phyloP scores from a whole-genome alignment of 768 basidiomycete genomes.

The Mycena galericulata region DNA sequence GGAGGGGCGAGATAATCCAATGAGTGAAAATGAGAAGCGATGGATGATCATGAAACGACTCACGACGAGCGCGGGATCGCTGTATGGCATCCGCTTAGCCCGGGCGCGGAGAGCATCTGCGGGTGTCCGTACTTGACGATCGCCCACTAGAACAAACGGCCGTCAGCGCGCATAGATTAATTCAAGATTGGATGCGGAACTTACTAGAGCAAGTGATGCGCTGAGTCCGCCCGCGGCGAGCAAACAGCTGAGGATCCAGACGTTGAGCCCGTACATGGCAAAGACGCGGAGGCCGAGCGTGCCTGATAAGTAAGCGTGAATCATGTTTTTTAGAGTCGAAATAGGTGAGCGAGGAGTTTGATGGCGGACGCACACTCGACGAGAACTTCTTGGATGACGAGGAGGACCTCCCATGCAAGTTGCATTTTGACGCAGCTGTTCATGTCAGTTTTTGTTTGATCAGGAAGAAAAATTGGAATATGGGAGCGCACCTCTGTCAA shows the following conservation, averaged over 20 bases:
- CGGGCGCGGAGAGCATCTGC: constrained; percentile 17
- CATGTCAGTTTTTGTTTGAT: too few species aligned
- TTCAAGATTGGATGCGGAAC: background rate
- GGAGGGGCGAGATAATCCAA: background rate
- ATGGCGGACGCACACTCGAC: constrained; percentile 22
- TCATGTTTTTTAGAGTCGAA: too few species aligned
- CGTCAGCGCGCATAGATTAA: too few species aligned
- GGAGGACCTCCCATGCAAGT: constrained; percentile 7
- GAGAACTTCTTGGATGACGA: constrained; percentile 23
- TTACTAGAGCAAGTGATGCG: constrained; percentile 19
- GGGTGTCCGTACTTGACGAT: constrained; percentile 15
- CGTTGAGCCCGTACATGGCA: constrained; percentile 27
- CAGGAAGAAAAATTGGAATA: too few species aligned
- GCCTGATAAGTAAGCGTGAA: background rate
- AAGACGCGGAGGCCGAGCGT: constrained; percentile 19
- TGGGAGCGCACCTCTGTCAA: background rate
- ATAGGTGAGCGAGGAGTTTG: too few species aligned
- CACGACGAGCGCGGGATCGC: constrained; percentile 16
- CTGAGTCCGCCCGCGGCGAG: background rate
- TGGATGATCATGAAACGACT: background rate
- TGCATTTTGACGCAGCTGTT: constrained; percentile 23
- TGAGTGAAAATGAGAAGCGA: background rate
- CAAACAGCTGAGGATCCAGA: constrained; percentile 12
- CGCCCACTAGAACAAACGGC: constrained; percentile 29
- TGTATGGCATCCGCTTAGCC: constrained; percentile 20